These are phyloP conservation scores for Tetratostichococcus sp. DNA, from an alignment of 139 green algal species.

Conservation along the genomic window DNA sequence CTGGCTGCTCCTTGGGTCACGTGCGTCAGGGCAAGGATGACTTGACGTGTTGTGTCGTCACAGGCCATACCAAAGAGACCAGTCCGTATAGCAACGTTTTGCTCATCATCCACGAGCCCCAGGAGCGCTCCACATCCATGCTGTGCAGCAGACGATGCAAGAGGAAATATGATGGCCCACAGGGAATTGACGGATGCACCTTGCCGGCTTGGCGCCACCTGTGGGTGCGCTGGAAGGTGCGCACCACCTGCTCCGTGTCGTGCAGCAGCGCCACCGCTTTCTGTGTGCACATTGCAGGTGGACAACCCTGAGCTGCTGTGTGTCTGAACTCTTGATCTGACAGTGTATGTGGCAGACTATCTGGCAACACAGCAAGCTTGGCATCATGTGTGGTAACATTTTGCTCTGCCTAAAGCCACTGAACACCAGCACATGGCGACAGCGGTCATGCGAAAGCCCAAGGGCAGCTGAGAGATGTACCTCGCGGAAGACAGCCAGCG, in stretches of 20 bases:
- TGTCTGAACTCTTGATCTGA: too few relatives aligned
- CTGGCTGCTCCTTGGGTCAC: too few relatives aligned
- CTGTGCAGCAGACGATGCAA: too few relatives aligned
- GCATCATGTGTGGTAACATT: too few relatives aligned
- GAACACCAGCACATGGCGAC: neutral
- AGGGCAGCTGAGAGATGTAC: neutral
- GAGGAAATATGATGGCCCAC: too few relatives aligned
- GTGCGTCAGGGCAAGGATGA: neutral
- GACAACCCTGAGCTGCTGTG: neutral
- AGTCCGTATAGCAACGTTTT: neutral
- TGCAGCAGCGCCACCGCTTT: constrained; percentile 24
- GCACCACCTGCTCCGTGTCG: constrained; percentile 27
- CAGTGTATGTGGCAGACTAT: too few relatives aligned
- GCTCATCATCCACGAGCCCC: neutral
- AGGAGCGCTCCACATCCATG: neutral
- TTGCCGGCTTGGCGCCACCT: constrained; percentile 26
- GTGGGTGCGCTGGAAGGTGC: constrained; percentile 34
- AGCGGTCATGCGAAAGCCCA: neutral
- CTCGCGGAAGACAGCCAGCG: neutral
- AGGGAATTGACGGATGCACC: neutral
- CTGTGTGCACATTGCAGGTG: constrained; percentile 1
- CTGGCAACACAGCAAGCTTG: too few relatives aligned
- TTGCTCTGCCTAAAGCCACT: too few relatives aligned
- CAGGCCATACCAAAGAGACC: neutral
- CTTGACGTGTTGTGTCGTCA: neutral